A percentile compares a stretch with the other conserved stretches of the same genome.
Conservation (phyloP, 2,329 filamentous ascomycete species). For the Myriosclerotinia scirpicola region DNA sequence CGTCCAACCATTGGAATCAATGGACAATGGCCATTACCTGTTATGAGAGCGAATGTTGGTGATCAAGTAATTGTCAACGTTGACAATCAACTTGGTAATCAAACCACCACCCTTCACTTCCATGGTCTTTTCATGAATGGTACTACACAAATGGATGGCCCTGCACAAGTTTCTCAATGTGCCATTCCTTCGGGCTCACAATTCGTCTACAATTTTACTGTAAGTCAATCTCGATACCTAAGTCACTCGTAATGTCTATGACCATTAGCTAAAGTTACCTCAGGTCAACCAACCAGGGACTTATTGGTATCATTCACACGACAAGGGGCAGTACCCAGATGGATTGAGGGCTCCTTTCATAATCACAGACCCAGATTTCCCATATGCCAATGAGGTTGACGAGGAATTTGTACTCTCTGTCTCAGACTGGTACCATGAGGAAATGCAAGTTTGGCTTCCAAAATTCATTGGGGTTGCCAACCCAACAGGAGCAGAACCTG, state of each 20-base stretch:
- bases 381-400: conserved; percentile 51
- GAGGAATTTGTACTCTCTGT: conserved; percentile 57
- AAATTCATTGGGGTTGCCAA: conserved; percentile 50
- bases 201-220: conserved; percentile 69
- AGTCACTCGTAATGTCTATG: conserved; percentile 38
- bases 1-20: conserved; percentile 77
- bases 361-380: conserved; percentile 52
- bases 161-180: conserved; percentile 65
- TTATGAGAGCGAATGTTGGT: conserved; percentile 61
- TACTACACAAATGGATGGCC: conserved; percentile 68
- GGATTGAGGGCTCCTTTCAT: conserved; percentile 57
- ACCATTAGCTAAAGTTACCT: conserved; percentile 13
- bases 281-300: conserved; percentile 65
- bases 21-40: conserved; percentile 70
- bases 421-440: conserved; percentile 61
- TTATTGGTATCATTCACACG: conserved; percentile 72
- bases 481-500: conserved; percentile 54
- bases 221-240: conserved; percentile 37
- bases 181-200: conserved; percentile 61
- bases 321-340: conserved; percentile 57
- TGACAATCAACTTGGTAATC: conserved; percentile 49
- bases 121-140: conserved; percentile 71
- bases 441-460: conserved; percentile 49
- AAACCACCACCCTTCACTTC: conserved; percentile 65
- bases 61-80: conserved; percentile 51